phyloP scores from a whole-genome alignment of 169 alveolate genomes.

The Plasmodium knowlesi region DNA sequence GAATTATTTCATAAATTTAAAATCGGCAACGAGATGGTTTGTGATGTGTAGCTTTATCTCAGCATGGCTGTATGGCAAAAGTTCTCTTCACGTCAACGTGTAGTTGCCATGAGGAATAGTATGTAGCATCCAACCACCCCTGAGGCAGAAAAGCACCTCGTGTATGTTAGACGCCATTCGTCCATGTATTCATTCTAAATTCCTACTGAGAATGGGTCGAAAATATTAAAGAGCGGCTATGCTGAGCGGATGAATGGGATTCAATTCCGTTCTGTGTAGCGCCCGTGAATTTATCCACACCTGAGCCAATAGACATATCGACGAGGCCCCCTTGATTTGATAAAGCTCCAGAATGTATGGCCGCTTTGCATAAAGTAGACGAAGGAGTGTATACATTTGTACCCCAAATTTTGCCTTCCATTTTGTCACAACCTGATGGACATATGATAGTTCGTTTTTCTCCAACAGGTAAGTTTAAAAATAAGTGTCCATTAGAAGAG shows the following conservation, averaged over 20 bases:
- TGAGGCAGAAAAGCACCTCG: neutral
- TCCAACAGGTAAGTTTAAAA: conserved; percentile 84
- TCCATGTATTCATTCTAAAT: neutral
- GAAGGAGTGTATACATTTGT: conserved; percentile 88
- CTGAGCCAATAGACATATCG: conserved; percentile 21
- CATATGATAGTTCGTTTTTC: conserved; percentile 81
- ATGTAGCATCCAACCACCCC: neutral
- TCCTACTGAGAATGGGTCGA: neutral
- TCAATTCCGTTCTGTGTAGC: conserved; percentile 43
- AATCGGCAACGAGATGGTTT: neutral
- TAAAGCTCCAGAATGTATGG: conserved; percentile 86
- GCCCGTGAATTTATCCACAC: conserved; percentile 42
- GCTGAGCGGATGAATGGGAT: conserved; percentile 13
- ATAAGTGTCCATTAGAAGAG: conserved; percentile 82
- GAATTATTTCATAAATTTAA: neutral
- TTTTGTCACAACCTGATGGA: conserved; percentile 88
- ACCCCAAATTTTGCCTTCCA: conserved; percentile 78
- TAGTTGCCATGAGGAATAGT: neutral
- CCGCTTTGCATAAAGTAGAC: conserved; percentile 92
- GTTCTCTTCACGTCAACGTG: neutral
- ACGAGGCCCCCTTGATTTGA: conserved; percentile 84
- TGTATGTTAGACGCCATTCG: neutral
- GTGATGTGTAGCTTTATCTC: neutral
- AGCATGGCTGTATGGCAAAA: neutral
- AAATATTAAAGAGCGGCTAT: conserved; percentile 20